A percentile compares a stretch with the other conserved stretches of the same genome.
Conservation (phyloP, 768 basidiomycete genomes). For the Lentinula guzmanii region DNA sequence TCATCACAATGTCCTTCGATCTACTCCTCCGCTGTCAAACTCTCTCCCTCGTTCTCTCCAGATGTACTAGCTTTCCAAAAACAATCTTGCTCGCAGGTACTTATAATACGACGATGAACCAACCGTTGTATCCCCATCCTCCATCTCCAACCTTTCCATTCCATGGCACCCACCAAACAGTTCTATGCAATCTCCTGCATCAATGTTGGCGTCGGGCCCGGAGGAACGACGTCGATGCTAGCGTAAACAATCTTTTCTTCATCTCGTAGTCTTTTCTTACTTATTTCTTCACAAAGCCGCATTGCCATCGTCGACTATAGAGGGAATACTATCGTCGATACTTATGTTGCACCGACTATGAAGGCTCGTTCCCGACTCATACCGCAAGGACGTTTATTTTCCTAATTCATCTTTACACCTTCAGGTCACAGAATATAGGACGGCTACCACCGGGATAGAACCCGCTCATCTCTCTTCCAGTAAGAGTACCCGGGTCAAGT, state of each 20-base stretch:
- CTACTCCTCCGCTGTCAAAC: constrained; percentile 1
- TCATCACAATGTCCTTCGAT: background rate
- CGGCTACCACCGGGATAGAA: constrained; percentile 52
- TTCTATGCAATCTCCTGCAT: constrained; percentile 58
- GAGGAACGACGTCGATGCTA: constrained; percentile 76
- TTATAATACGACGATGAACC: background rate
- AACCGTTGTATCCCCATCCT: background rate
- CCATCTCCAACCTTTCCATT: background rate
- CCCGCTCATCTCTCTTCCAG: constrained; percentile 33
- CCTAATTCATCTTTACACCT: constrained; percentile 8
- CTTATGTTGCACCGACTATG: constrained; percentile 61
- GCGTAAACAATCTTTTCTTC: constrained; percentile 45
- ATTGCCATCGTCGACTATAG: constrained; percentile 49
- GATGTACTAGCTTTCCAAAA: background rate
- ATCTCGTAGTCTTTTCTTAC: constrained; percentile 6
- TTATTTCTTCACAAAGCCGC: constrained; percentile 22
- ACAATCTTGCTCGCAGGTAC: background rate
- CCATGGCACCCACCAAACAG: constrained; percentile 27
- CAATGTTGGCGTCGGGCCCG: constrained; percentile 75
- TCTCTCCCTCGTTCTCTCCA: background rate
- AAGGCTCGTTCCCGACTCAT: constrained; percentile 20
- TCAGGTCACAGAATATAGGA: constrained; percentile 69
- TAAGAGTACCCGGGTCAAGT: constrained; percentile 17
- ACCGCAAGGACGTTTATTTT: too few relatives aligned
- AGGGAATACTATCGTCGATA: constrained; percentile 56